Conservation (phyloP, 805 yeast genomes). For the Cyberlindnera samutprakarnensis region DNA sequence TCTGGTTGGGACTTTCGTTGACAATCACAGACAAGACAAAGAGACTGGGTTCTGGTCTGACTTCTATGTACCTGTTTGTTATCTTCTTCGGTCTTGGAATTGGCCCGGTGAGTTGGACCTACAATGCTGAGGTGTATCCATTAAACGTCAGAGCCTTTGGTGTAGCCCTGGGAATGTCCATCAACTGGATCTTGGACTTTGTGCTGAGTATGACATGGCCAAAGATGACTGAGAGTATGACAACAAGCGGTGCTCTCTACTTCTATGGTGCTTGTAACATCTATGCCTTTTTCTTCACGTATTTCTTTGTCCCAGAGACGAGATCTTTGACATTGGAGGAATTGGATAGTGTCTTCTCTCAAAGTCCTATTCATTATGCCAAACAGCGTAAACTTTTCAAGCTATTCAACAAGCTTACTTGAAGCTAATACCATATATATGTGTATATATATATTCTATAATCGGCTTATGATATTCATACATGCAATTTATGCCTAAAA, state of each 20-base stretch:
- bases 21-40: constrained; percentile 29
- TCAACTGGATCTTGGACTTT: constrained; percentile 33
- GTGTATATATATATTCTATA: too few species aligned
- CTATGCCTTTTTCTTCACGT: constrained; percentile 31
- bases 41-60: constrained; percentile 35
- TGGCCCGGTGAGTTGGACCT: constrained; percentile 49
- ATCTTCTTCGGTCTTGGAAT: constrained; percentile 42
- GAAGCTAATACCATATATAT: too few species aligned
- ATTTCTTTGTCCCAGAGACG: constrained; percentile 50
- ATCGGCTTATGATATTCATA: too few species aligned
- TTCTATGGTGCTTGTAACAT: constrained; percentile 48
- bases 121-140: constrained; percentile 47
- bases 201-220: constrained; percentile 55
- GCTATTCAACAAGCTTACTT: too few species aligned
- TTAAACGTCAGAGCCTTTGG: constrained; percentile 44
- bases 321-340: constrained; percentile 69
- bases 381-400: too few species aligned
- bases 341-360: constrained; percentile 11
- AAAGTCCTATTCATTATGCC: too few species aligned
- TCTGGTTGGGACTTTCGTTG: constrained; percentile 42
- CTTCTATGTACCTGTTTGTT: constrained; percentile 39
- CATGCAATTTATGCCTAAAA: too few species aligned
- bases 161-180: constrained; percentile 42
- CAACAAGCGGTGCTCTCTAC: constrained; percentile 42
- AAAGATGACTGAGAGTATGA: constrained; percentile 35